Conservation (phyloP, 179 eudicot genomes). For the Drosera spatulata region DNA sequence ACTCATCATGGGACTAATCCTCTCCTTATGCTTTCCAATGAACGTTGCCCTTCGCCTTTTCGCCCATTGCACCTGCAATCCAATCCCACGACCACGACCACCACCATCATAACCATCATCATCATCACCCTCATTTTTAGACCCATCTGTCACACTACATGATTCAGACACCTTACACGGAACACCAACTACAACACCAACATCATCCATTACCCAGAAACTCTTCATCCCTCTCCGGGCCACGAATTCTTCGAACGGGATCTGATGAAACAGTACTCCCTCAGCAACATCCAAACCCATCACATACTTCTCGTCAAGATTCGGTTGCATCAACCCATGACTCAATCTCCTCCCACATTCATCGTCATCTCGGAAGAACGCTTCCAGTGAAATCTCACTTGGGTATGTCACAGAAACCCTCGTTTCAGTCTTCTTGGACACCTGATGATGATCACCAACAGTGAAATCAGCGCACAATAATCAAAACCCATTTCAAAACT, state of each 20-base stretch:
- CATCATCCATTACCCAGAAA: slow-evolving; percentile 44
- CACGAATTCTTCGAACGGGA: slow-evolving; percentile 41
- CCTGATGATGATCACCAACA: slow-evolving; percentile 31
- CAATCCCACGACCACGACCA: neutral
- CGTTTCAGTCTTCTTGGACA: slow-evolving; percentile 35
- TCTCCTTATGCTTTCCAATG: slow-evolving; percentile 29
- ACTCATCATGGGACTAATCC: slow-evolving; percentile 8
- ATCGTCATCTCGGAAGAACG: slow-evolving; percentile 22
- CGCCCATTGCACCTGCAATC: slow-evolving; percentile 34
- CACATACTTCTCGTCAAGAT: slow-evolving; percentile 43
- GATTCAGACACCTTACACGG: neutral
- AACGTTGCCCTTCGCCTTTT: slow-evolving; percentile 32
- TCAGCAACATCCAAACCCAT: slow-evolving; percentile 42
- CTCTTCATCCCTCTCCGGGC: slow-evolving; percentile 28
- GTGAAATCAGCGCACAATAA: neutral
- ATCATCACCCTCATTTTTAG: neutral
- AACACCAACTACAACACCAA: neutral
- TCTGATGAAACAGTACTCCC: slow-evolving; percentile 33
- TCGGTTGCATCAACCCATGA: slow-evolving; percentile 40
- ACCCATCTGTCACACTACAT: neutral
- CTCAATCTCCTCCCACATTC: slow-evolving; percentile 6
- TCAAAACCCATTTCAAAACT: neutral
- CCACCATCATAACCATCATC: neutral
- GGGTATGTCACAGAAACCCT: slow-evolving; percentile 58
- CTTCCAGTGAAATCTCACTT: slow-evolving; percentile 38